Evolutionary conservation across 2,329 filamentous ascomycete genomes (phyloP).

Genomic region (Pestalotiopsis sp.): DNA sequence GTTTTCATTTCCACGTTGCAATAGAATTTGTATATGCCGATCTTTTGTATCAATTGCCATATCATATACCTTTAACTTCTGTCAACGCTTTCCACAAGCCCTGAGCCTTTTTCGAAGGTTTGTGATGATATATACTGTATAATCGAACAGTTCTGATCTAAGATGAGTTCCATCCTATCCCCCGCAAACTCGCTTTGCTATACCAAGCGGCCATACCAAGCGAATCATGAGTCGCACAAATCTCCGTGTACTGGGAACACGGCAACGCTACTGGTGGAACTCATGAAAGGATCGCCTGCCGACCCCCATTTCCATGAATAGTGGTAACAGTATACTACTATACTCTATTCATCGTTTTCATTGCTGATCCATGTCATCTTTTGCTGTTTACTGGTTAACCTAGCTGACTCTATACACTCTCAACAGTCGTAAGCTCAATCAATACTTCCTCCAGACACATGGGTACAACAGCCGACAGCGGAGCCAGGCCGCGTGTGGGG

Average conservation of each 20-base stretch:
- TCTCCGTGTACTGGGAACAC: not conserved
- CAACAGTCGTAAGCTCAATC: not conserved
- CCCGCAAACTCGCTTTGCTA: not conserved
- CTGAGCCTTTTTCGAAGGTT: too few relatives aligned
- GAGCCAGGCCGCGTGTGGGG: not conserved
- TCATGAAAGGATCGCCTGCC: not conserved
- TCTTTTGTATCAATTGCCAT: too few relatives aligned
- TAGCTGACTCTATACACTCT: not conserved
- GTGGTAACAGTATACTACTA: not conserved
- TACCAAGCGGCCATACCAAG: not conserved
- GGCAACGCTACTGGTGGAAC: not conserved
- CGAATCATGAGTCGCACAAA: conserved; percentile 4
- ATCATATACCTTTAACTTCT: not conserved
- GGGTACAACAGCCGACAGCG: conserved; percentile 2
- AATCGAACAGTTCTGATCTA: not conserved
- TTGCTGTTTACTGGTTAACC: not conserved
- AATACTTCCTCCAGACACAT: not conserved
- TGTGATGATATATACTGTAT: too few relatives aligned
- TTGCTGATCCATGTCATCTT: not conserved
- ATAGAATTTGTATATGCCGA: too few relatives aligned
- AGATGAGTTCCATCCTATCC: not conserved
- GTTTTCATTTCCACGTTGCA: too few relatives aligned
- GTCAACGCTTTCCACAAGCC: too few relatives aligned
- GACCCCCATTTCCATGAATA: not conserved
- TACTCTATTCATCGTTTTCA: not conserved